phyloP scores from a whole-genome alignment of 768 basidiomycete species.

The Suillus tomentosus region DNA sequence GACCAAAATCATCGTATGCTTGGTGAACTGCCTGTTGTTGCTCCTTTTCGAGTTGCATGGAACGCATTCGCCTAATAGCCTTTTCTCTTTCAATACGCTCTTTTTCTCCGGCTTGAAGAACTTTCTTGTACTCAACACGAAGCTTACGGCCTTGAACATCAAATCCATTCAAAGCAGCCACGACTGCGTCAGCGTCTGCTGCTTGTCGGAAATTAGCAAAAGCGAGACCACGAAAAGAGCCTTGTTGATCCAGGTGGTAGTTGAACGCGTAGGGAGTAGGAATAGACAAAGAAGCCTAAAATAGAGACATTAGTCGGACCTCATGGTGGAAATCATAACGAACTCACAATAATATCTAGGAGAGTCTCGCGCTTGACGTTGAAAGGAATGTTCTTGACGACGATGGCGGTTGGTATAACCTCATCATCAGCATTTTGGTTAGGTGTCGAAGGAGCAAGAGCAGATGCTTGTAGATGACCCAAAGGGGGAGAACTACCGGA shows the following conservation, averaged over 20 bases:
- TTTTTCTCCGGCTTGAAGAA: conserved; percentile 98
- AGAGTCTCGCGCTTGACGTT: conserved; percentile 96
- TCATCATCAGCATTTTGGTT: conserved; percentile 73
- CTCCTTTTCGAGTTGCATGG: conserved; percentile 93
- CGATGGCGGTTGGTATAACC: conserved; percentile 97
- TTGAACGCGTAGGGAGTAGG: conserved; percentile 99
- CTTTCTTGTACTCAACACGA: conserved; percentile 99
- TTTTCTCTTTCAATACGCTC: conserved; percentile 98
- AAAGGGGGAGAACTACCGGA: conserved; percentile 80
- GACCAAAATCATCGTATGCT: conserved; percentile 76
- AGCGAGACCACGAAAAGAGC: conserved; percentile 94
- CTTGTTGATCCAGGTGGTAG: conserved; percentile 96
- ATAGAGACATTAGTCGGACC: conserved; percentile 16
- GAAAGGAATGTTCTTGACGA: conserved; percentile 99
- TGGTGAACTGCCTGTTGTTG: conserved; percentile 49
- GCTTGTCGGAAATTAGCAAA: conserved; percentile 97
- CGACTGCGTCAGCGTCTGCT: conserved; percentile 91
- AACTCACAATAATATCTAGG: conserved; percentile 90
- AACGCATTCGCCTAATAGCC: conserved; percentile 96
- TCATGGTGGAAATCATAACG: conserved; percentile 7
- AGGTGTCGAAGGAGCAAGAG: conserved; percentile 52
- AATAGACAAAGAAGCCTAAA: conserved; percentile 84
- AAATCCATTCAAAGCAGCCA: conserved; percentile 93
- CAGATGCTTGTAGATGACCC: conserved; percentile 43
- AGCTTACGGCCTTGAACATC: conserved; percentile 96